Evolutionary conservation across 2,329 filamentous ascomycete species (phyloP).

Genomic region (Colletotrichum sp.): DNA sequence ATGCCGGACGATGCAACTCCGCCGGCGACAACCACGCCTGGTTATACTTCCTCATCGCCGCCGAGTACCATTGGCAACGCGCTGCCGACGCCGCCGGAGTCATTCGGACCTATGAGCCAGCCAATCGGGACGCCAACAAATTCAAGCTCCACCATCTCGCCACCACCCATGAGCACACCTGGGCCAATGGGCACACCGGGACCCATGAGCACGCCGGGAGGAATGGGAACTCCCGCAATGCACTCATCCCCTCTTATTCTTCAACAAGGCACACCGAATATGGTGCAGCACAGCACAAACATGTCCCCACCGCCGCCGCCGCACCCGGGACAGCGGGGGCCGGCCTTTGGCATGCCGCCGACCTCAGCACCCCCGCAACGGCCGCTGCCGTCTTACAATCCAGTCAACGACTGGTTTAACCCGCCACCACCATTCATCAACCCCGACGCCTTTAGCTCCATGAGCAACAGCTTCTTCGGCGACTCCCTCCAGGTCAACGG

Average conservation of each 20-base stretch:
- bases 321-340: conserved; percentile 26
- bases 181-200: conserved; percentile 13
- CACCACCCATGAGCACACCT: conserved; percentile 8
- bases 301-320: conserved; percentile 32
- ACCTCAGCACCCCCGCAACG: conserved; percentile 39
- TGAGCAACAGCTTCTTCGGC: conserved; percentile 46
- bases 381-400: conserved; percentile 46
- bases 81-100: conserved; percentile 51
- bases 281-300: conserved; percentile 26
- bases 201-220: not conserved
- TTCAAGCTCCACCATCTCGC: conserved; percentile 14
- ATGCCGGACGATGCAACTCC: conserved; percentile 39
- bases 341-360: conserved; percentile 45
- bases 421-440: conserved; percentile 58
- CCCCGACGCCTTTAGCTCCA: conserved; percentile 53
- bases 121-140: not conserved
- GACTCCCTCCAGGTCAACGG: conserved; percentile 31
- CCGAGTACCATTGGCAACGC: conserved; percentile 22
- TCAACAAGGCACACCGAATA: conserved; percentile 3
- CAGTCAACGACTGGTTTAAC: conserved; percentile 56
- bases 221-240: conserved; percentile 24
- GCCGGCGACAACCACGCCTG: conserved; percentile 30
- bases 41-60: conserved; percentile 25
- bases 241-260: conserved; percentile 33
- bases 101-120: conserved; percentile 33